A percentile compares a stretch with the other conserved stretches of the same genome.
These are phyloP conservation scores for Zygoascus flipseniorum DNA, from an alignment of 805 yeast genomes.

Conservation along the genomic window DNA sequence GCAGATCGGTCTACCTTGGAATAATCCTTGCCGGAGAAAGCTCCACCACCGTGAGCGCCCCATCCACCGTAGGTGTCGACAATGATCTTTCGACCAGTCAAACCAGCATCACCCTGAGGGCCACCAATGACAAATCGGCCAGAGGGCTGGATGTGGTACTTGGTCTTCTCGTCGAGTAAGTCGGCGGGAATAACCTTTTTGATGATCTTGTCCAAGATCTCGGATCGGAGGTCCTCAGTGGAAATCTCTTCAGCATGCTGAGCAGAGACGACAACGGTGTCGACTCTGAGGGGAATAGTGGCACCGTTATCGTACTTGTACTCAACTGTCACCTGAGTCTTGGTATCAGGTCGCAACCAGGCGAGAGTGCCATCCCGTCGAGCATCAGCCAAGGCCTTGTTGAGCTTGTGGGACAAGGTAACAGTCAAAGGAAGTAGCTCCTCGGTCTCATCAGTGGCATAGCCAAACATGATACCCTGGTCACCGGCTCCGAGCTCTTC, in stretches of 20 bases:
- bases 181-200: slow-evolving; percentile 88
- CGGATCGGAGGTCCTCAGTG: slow-evolving; percentile 82
- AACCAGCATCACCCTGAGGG: slow-evolving; percentile 99
- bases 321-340: slow-evolving; percentile 98
- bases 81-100: slow-evolving; percentile 98
- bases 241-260: slow-evolving; percentile 96
- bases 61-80: slow-evolving; percentile 99
- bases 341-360: slow-evolving; percentile 99
- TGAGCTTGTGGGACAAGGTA: slow-evolving; percentile 88
- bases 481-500: slow-evolving; percentile 99
- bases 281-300: slow-evolving; percentile 91
- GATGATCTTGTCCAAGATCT: slow-evolving; percentile 70
- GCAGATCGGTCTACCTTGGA: slow-evolving; percentile 99
- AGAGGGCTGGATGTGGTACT: slow-evolving; percentile 98
- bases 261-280: slow-evolving; percentile 94
- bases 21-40: slow-evolving; percentile 99
- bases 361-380: slow-evolving; percentile 91
- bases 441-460: slow-evolving; percentile 98
- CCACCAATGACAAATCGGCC: slow-evolving; percentile 99
- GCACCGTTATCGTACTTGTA: slow-evolving; percentile 93
- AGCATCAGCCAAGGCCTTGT: slow-evolving; percentile 93
- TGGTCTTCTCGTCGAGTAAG: slow-evolving; percentile 87
- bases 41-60: slow-evolving; percentile 99
- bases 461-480: slow-evolving; percentile 99
- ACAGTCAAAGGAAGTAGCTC: slow-evolving; percentile 95